Evolutionary conservation across 148 eudicot genomes (phyloP).

Genomic region (Chenopodium album): DNA sequence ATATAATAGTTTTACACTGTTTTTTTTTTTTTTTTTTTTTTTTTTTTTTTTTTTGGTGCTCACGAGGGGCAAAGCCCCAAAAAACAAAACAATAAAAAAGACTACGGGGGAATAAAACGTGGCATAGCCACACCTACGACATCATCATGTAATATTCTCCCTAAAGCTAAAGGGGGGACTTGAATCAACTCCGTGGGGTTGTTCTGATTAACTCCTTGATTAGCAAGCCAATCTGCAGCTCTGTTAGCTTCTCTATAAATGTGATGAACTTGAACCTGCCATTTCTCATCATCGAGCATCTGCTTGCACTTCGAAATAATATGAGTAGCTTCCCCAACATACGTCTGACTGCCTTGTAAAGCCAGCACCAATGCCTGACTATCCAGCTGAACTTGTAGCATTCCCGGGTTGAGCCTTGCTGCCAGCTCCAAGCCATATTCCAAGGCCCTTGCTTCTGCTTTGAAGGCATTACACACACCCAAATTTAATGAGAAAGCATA

Average conservation of each 20-base stretch:
- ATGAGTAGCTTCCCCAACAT: not conserved
- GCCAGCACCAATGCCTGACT: not conserved
- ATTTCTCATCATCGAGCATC: too few species aligned
- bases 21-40: too few species aligned
- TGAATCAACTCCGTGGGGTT: not conserved
- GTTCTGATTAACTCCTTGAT: not conserved
- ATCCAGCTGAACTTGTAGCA: not conserved
- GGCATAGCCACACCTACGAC: not conserved
- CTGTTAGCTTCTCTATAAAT: not conserved
- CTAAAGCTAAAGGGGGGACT: not conserved
- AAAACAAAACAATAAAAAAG: not conserved
- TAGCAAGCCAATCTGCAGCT: not conserved
- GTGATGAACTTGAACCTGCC: not conserved
- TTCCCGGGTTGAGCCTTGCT: not conserved
- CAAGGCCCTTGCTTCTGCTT: not conserved
- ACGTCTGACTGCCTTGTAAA: not conserved
- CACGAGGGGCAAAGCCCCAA: not conserved
- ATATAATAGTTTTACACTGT: too few species aligned
- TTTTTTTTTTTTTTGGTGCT: not conserved
- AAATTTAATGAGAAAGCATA: not conserved
- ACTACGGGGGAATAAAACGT: not conserved
- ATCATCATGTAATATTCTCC: not conserved
- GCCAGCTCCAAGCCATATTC: not conserved
- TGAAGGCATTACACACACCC: not conserved
- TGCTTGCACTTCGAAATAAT: not conserved